Conservation (phyloP, 768 basidiomycete genomes). For the Mycena maculata region DNA sequence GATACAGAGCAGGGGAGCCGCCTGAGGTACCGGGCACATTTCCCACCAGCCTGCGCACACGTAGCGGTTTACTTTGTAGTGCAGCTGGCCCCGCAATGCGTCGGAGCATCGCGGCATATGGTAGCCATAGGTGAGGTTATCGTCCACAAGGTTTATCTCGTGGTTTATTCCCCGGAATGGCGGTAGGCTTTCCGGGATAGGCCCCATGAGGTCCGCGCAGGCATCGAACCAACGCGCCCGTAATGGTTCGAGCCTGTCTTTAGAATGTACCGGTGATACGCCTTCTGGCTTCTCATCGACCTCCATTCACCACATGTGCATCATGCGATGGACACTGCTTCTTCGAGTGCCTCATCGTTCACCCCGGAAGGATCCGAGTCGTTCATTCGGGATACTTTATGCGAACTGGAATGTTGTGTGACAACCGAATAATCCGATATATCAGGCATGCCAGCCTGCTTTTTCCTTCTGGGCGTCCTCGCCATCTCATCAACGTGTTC, state of each 20-base stretch:
- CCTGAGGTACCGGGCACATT: constrained; percentile 23
- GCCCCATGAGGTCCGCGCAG: constrained; percentile 31
- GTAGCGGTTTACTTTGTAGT: constrained; percentile 8
- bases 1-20: constrained; percentile 41
- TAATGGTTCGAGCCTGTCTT: background rate
- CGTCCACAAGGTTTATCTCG: constrained; percentile 43
- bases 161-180: constrained; percentile 47
- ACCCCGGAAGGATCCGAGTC: background rate
- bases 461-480: too few relatives aligned
- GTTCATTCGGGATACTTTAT: background rate
- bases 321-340: background rate
- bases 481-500: too few relatives aligned
- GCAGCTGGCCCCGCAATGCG: constrained; percentile 23
- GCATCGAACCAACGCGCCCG: constrained; percentile 19
- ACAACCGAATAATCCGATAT: too few relatives aligned
- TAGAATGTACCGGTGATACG: background rate
- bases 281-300: too few relatives aligned
- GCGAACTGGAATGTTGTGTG: background rate
- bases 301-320: background rate
- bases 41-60: constrained; percentile 26
- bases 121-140: constrained; percentile 33
- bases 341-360: background rate
- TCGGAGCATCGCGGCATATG: constrained; percentile 43
- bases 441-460: too few relatives aligned
- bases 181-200: constrained; percentile 36